Percentiles rank a stretch among this genome's conserved stretches.
phyloP scores from a whole-genome alignment of 2,329 filamentous ascomycete genomes.

The Epichloe amarillans region DNA sequence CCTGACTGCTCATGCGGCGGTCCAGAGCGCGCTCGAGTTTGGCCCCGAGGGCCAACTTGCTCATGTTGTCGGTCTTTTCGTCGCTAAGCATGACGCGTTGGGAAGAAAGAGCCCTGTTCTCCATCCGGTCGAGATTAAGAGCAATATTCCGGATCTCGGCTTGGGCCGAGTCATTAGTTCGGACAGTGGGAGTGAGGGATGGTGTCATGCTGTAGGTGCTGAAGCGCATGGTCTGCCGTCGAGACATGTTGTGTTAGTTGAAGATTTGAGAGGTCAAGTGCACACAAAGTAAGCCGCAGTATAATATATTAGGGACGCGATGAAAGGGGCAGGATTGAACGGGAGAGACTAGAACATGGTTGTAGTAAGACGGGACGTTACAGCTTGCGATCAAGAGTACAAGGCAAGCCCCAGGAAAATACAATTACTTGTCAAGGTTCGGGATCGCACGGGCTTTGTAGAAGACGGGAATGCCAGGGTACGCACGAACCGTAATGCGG shows the following conservation, averaged over 20 bases:
- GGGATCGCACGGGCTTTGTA: background rate
- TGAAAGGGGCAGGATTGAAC: background rate
- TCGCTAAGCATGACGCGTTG: constrained; percentile 62
- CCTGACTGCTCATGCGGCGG: constrained; percentile 75
- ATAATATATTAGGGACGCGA: no score
- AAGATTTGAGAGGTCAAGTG: background rate
- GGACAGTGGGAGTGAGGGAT: constrained; percentile 44
- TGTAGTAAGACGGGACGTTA: background rate
- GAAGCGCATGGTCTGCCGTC: constrained; percentile 37
- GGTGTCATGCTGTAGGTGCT: constrained; percentile 49
- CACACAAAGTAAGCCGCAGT: background rate
- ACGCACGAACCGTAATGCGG: constrained; percentile 3
- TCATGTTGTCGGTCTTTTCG: constrained; percentile 69
- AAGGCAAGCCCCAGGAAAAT: background rate
- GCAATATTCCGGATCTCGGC: constrained; percentile 57
- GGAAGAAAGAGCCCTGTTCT: constrained; percentile 71
- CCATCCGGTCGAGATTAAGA: constrained; percentile 70
- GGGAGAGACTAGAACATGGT: background rate
- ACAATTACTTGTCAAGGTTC: background rate
- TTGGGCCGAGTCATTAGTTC: constrained; percentile 39
- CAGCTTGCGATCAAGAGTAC: background rate
- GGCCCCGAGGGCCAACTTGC: constrained; percentile 76
- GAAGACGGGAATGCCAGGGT: constrained; percentile 1
- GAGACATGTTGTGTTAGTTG: constrained; percentile 8
- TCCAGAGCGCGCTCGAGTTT: constrained; percentile 83